Conservation (phyloP, 2,329 filamentous ascomycete genomes). For the Aurifilum marmelostoma region DNA sequence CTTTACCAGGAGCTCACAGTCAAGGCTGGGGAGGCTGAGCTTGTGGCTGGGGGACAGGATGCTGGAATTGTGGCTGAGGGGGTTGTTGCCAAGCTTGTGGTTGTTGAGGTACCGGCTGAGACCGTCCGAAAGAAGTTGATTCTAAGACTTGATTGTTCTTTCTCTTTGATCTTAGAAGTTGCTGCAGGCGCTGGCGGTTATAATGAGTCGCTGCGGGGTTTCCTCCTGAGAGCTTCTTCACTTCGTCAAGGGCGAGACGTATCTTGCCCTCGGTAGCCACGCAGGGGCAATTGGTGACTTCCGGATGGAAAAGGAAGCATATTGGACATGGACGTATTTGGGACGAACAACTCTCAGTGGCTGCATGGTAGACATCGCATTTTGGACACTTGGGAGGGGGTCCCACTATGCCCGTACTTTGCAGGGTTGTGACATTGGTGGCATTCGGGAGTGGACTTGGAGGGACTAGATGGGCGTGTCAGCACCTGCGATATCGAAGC, state of each 20-base stretch:
- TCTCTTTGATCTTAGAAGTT: constrained; percentile 16
- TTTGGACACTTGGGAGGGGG: too few species aligned
- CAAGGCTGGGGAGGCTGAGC: neutral
- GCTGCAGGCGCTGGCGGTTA: constrained; percentile 22
- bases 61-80: constrained; percentile 3
- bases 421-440: neutral
- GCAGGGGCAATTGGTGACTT: constrained; percentile 61
- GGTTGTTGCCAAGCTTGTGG: neutral
- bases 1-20: constrained; percentile 17
- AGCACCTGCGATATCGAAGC: neutral
- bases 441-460: too few species aligned
- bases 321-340: constrained; percentile 64
- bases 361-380: too few species aligned
- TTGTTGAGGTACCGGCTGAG: constrained; percentile 8
- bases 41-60: neutral
- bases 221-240: constrained; percentile 48
- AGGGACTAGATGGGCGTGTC: constrained; percentile 10
- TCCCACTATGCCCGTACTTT: constrained; percentile 20
- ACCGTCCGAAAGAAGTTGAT: neutral
- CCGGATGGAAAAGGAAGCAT: constrained; percentile 65
- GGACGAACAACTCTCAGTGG: too few species aligned
- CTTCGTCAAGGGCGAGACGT: constrained; percentile 62
- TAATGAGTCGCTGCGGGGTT: neutral
- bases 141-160: neutral
- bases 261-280: constrained; percentile 66